Evolutionary conservation across 2,329 filamentous ascomycete species (phyloP).

Genomic region (Calonectria hongkongensis): DNA sequence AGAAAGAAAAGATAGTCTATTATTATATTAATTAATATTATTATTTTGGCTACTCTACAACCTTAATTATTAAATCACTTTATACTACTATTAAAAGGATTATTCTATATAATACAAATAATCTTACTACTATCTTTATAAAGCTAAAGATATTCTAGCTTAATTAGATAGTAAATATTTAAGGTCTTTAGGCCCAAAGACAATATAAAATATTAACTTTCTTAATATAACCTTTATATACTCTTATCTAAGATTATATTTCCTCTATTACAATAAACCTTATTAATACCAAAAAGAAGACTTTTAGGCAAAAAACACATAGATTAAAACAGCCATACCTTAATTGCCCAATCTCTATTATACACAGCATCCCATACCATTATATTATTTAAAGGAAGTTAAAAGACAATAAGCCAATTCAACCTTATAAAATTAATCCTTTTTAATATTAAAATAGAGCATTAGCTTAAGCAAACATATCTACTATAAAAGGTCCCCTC

Average conservation of each 20-base stretch:
- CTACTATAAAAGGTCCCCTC: too few relatives aligned
- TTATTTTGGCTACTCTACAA: neutral
- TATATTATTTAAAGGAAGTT: neutral
- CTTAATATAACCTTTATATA: neutral
- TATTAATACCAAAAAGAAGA: neutral
- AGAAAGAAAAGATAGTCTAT: neutral
- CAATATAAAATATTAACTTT: neutral
- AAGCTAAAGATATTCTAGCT: constrained; percentile 1
- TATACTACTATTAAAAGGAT: constrained; percentile 6
- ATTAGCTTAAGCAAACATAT: neutral
- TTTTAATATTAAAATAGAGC: neutral
- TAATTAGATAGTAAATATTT: neutral
- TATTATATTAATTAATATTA: neutral
- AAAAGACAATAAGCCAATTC: neutral
- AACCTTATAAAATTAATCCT: neutral
- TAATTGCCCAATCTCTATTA: neutral
- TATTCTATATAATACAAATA: neutral
- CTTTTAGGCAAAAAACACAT: neutral
- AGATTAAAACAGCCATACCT: neutral
- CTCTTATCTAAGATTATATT: neutral
- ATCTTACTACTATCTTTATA: neutral
- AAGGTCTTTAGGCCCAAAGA: neutral
- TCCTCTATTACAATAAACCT: neutral
- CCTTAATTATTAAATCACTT: neutral
- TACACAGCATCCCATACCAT: neutral